Evolutionary conservation across 106 monocot species (phyloP).

Genomic region (Allium sativum): DNA sequence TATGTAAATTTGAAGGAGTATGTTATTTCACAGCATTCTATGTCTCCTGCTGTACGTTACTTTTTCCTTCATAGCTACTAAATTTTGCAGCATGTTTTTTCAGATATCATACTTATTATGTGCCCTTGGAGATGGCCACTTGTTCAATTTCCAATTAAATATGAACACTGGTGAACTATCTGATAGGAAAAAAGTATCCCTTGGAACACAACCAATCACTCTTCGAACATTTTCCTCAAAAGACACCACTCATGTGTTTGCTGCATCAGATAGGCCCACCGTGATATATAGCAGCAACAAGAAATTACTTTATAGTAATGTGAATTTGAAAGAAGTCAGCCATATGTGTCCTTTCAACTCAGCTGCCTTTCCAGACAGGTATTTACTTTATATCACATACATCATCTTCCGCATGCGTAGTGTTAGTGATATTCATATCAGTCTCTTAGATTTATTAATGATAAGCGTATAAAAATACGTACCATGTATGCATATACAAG

Average conservation of each 20-base stretch:
- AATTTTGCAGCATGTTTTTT: not conserved
- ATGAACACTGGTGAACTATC: conserved; percentile 45
- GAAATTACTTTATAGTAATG: conserved; percentile 97
- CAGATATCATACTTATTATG: conserved; percentile 89
- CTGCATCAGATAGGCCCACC: conserved; percentile 96
- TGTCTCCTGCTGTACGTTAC: not conserved
- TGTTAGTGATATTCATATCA: no score
- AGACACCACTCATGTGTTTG: conserved; percentile 86
- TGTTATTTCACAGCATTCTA: conserved; percentile 4
- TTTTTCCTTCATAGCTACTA: not conserved
- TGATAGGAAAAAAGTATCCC: conserved; percentile 91
- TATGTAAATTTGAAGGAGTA: conserved; percentile 95
- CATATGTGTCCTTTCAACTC: conserved; percentile 99
- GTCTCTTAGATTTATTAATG: no score
- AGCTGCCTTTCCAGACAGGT: conserved; percentile 99
- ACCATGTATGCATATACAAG: no score
- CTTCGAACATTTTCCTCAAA: conserved; percentile 93
- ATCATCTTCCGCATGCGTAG: no score
- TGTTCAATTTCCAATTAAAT: conserved; percentile 81
- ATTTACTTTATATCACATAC: no score
- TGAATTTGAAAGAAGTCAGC: conserved; percentile 95
- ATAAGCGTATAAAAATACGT: no score
- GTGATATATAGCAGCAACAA: conserved; percentile 99
- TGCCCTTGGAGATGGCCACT: conserved; percentile 95
- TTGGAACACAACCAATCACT: conserved; percentile 95